Evolutionary conservation across 2,329 filamentous ascomycete genomes (phyloP), one percentile per base, ranked within the genome.

Genomic region (Talaromyces pinophilus): DNA sequence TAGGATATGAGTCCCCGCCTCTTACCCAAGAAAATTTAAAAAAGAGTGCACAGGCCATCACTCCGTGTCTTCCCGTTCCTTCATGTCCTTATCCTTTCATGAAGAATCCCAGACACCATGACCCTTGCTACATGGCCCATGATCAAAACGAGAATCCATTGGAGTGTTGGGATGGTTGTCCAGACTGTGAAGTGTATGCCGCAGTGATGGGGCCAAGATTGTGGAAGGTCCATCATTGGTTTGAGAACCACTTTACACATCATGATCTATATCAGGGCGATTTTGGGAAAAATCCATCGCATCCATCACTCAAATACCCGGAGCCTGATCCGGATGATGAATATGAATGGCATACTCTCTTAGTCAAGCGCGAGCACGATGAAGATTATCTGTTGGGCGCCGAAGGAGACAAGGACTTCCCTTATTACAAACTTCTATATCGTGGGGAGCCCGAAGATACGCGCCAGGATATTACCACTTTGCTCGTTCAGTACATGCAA

Each of bases 91-190:
- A 65, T 17, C 44, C n/a, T 7, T 65, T 46, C 6, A 35, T 38
- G 38, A 28, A 52, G 44, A 33, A 65, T 50, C 57, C 59, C 8
- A 22, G 15, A 5, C 64, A 65, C 48, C 46, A 3, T n/a, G 46
- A 33, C 8, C 35, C 48, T 40, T 50, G 25, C n/a, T 17, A 40
- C 17, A 28, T 40, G 22, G 2, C 5, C 8, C 22, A 40, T 17
- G 62, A 63, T n/a, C 11, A 33, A 8, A 11, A 17, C 3, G 48
- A 38, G 1, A 1, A 28, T 17, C 25, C 17, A 8, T 25, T 59
- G n/a, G n/a, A 22, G n/a, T 66, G 64, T 42, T 40, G n/a, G 15
- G 64, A 66, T 63, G 50, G 50, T n/a, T 66, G 59, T 40, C 3
- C 10, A 11, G 64, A 66, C 17, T 62, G 59, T 35, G 64, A 63